Conservation (phyloP, 371 early-diverging fungal genomes). For the Circinella umbellata region DNA sequence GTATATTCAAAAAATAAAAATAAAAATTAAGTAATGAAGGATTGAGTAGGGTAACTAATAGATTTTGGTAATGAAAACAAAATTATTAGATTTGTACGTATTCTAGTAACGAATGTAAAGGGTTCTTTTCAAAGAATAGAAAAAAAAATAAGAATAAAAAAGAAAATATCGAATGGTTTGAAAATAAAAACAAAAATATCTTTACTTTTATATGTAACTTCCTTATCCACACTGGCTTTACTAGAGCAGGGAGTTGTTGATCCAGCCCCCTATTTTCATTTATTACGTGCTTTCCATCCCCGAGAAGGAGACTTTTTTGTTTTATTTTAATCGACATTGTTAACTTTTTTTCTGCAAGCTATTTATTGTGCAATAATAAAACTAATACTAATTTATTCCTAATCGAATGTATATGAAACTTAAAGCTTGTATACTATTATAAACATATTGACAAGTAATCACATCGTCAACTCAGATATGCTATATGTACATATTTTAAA, state of each 20-base stretch:
- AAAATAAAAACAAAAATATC: not conserved
- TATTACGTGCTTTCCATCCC: not conserved
- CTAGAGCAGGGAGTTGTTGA: slow-evolving; percentile 2
- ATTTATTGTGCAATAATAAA: too few relatives aligned
- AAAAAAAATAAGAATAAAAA: not conserved
- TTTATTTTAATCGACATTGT: not conserved
- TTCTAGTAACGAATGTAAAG: slow-evolving; percentile 2
- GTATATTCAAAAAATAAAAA: not conserved
- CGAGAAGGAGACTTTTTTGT: not conserved
- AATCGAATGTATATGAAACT: too few relatives aligned
- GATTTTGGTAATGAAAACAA: not conserved
- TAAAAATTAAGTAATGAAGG: not conserved
- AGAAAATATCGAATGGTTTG: not conserved
- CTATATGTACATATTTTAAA: too few relatives aligned
- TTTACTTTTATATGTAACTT: not conserved
- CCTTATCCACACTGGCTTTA: not conserved
- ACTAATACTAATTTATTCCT: too few relatives aligned
- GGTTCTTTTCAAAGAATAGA: not conserved
- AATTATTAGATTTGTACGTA: too few relatives aligned
- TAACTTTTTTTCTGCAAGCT: not conserved
- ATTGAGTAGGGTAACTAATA: not conserved
- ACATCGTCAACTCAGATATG: too few relatives aligned
- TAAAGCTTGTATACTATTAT: too few relatives aligned
- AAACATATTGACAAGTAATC: too few relatives aligned
- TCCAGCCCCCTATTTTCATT: slow-evolving; percentile 8